Evolutionary conservation across 805 yeast species (phyloP).

Genomic region (Schizosaccharomyces osmophilus): DNA sequence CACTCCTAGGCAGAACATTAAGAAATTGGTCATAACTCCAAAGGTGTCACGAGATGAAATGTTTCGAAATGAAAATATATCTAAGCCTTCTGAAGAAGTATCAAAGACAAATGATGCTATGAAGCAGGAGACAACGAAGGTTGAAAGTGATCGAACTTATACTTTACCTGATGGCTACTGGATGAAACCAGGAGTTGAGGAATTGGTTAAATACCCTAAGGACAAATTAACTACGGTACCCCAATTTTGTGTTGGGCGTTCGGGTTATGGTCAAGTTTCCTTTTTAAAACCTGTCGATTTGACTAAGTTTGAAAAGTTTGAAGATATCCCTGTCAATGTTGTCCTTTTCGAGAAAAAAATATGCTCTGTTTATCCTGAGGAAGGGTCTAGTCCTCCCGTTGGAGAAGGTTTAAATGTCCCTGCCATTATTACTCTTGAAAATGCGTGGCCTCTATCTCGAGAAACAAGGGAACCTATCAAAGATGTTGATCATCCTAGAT

Average conservation of each 20-base stretch:
- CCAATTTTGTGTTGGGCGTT: slow-evolving; percentile 54
- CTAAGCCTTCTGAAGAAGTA: neutral
- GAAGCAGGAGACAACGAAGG: neutral
- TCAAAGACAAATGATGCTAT: neutral
- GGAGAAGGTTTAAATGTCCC: slow-evolving; percentile 74
- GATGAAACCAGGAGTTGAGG: slow-evolving; percentile 53
- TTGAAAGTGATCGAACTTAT: neutral
- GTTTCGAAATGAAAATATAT: neutral
- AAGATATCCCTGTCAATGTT: slow-evolving; percentile 40
- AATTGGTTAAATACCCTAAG: slow-evolving; percentile 33
- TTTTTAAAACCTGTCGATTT: slow-evolving; percentile 68
- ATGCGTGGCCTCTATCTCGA: slow-evolving; percentile 57
- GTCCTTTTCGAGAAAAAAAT: slow-evolving; percentile 35
- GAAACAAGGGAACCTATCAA: slow-evolving; percentile 48
- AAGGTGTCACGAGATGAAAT: slow-evolving; percentile 4
- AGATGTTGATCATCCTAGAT: slow-evolving; percentile 52
- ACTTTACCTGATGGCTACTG: slow-evolving; percentile 38
- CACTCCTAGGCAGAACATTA: slow-evolving; percentile 32
- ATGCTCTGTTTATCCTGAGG: slow-evolving; percentile 52
- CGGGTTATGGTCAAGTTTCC: slow-evolving; percentile 50
- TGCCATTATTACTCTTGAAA: slow-evolving; percentile 46
- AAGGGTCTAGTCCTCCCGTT: slow-evolving; percentile 29
- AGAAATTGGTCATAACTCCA: slow-evolving; percentile 30
- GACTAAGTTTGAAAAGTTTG: slow-evolving; percentile 33
- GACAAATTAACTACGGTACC: slow-evolving; percentile 38